Conservation (phyloP, 176 grass and related monocot genomes). For the maize (Zea mays) region Zm-B73-REFERENCE-NAM-5.0 NC_050097.1:220363001-220363500, state of each 20-base stretch:
- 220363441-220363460: too few species aligned
- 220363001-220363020: too few species aligned
- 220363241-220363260: conserved; percentile 38
- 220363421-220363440: neutral
- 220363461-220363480: neutral
- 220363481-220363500: conserved; percentile 50
- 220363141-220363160: conserved; percentile 42
- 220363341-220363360: conserved; percentile 99
- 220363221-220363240: neutral
- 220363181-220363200: conserved; percentile 63
- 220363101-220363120: conserved; percentile 27
- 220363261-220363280: conserved; percentile 65
- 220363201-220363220: conserved; percentile 43
- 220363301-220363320: conserved; percentile 97
- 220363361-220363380: conserved; percentile 89
- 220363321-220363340: conserved; percentile 85
- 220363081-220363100: conserved; percentile 4
- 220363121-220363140: conserved; percentile 41
- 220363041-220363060: conserved; percentile 10
- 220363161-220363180: conserved; percentile 55
- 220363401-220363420: neutral
- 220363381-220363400: conserved; percentile 89
- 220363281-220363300: conserved; percentile 96
- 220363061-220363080: neutral
- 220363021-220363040: too few species aligned